Conservation (phyloP, 768 basidiomycete genomes). For the Termitomyces sp. region DNA sequence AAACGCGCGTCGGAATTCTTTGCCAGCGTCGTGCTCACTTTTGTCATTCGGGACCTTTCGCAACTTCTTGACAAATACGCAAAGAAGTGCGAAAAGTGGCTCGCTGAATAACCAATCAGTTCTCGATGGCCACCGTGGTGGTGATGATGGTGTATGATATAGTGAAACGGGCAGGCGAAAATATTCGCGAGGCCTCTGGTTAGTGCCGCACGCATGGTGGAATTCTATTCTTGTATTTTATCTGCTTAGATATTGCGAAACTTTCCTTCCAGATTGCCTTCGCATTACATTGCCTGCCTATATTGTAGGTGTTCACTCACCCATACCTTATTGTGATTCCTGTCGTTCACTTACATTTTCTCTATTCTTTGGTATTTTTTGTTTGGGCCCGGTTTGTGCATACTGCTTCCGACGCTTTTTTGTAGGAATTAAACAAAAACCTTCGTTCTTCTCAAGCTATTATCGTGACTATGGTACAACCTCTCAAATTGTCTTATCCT, state of each 20-base stretch:
- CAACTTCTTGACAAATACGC: slow-evolving; percentile 89
- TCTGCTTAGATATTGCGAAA: slow-evolving; percentile 9
- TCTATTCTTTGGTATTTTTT: slow-evolving; percentile 2
- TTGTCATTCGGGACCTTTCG: slow-evolving; percentile 85
- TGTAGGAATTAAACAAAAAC: slow-evolving; percentile 10
- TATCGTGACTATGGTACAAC: background rate
- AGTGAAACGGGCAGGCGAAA: background rate
- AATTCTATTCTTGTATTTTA: slow-evolving; percentile 16
- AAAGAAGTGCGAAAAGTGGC: slow-evolving; percentile 92
- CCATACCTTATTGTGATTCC: slow-evolving; percentile 10
- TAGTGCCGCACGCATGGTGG: slow-evolving; percentile 5
- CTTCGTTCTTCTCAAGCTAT: background rate
- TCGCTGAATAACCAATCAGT: slow-evolving; percentile 60
- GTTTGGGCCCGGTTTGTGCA: slow-evolving; percentile 11
- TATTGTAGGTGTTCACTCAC: slow-evolving; percentile 6
- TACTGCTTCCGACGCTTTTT: slow-evolving; percentile 5
- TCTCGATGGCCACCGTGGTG: background rate
- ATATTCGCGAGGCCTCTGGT: slow-evolving; percentile 1
- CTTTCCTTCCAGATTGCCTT: slow-evolving; percentile 5
- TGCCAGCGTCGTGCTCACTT: slow-evolving; percentile 81
- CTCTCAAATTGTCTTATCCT: slow-evolving; percentile 1
- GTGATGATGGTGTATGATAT: background rate
- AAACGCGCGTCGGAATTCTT: slow-evolving; percentile 90
- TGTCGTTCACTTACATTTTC: slow-evolving; percentile 5
- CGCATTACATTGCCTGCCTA: slow-evolving; percentile 8